Evolutionary conservation across 2,329 filamentous ascomycete species (phyloP).

Genomic region (Albophoma yamanashiensis): DNA sequence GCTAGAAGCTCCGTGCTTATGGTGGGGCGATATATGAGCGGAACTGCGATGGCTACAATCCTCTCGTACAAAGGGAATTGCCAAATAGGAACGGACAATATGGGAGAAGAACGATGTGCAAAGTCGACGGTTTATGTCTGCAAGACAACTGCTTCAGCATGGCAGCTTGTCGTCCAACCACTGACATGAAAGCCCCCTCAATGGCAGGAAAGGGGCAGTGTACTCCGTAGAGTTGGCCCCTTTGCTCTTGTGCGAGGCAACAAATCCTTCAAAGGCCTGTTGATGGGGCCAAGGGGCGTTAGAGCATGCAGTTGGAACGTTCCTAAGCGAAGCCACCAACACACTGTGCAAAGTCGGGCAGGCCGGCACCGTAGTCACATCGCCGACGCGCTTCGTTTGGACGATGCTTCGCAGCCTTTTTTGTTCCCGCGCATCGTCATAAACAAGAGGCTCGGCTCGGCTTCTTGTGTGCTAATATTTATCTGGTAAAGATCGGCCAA

Average conservation of each 20-base stretch:
- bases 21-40: no score
- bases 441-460: background rate
- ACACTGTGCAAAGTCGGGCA: background rate
- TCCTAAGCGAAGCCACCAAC: background rate
- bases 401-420: background rate
- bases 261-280: background rate
- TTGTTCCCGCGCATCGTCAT: background rate
- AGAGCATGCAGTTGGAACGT: background rate
- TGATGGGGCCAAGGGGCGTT: background rate
- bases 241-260: background rate
- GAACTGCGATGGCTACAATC: background rate
- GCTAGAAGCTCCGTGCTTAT: no score
- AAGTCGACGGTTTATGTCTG: background rate
- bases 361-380: background rate
- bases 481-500: background rate
- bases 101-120: background rate
- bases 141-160: background rate
- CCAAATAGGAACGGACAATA: background rate
- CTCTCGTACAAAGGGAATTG: background rate
- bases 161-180: background rate
- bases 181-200: background rate
- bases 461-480: background rate
- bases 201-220: background rate
- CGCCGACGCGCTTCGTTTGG: background rate
- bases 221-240: no score